These are phyloP conservation scores for Drechslerella stenobrocha DNA, from an alignment of 2,329 filamentous ascomycete genomes.

Conservation along the genomic window DNA sequence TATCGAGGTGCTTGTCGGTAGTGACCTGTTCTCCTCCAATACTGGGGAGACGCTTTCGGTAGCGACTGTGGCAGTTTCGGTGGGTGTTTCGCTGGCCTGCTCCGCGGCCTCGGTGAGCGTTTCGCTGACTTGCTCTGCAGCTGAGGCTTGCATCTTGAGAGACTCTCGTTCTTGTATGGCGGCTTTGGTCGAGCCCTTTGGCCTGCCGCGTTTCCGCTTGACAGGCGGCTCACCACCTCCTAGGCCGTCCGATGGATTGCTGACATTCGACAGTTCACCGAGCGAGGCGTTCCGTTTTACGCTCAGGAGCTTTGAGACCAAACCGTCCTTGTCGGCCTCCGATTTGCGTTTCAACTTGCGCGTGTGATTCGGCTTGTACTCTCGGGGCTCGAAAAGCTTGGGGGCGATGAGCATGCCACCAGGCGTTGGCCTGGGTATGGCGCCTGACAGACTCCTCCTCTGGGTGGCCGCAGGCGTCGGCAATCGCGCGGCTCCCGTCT, in stretches of 20 bases:
- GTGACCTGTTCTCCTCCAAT: conserved; percentile 33
- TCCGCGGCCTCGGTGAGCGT: conserved; percentile 42
- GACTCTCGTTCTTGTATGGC: conserved; percentile 47
- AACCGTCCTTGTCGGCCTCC: conserved; percentile 43
- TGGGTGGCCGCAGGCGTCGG: conserved; percentile 25
- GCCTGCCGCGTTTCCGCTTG: conserved; percentile 40
- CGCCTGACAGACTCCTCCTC: conserved; percentile 43
- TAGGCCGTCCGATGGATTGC: conserved; percentile 15
- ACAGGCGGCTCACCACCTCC: conserved; percentile 40
- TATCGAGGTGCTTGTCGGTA: conserved; percentile 40
- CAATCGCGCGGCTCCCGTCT: conserved; percentile 14
- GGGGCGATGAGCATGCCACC: conserved; percentile 31
- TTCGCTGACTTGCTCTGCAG: conserved; percentile 46
- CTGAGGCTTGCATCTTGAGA: conserved; percentile 44
- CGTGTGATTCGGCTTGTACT: conserved; percentile 41
- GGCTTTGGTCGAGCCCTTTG: conserved; percentile 46
- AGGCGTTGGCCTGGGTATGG: conserved; percentile 25
- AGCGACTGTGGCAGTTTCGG: conserved; percentile 32
- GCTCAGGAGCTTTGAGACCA: conserved; percentile 23
- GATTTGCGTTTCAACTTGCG: conserved; percentile 46
- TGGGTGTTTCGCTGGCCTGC: conserved; percentile 41
- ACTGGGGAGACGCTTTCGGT: conserved; percentile 43
- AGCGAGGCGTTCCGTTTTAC: conserved; percentile 39
- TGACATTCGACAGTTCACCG: conserved; percentile 30
- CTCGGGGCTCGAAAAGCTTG: conserved; percentile 45